Evolutionary conservation across 1,284 basidiomycete genomes (phyloP).

Genomic region (Takashimella koratensis): DNA sequence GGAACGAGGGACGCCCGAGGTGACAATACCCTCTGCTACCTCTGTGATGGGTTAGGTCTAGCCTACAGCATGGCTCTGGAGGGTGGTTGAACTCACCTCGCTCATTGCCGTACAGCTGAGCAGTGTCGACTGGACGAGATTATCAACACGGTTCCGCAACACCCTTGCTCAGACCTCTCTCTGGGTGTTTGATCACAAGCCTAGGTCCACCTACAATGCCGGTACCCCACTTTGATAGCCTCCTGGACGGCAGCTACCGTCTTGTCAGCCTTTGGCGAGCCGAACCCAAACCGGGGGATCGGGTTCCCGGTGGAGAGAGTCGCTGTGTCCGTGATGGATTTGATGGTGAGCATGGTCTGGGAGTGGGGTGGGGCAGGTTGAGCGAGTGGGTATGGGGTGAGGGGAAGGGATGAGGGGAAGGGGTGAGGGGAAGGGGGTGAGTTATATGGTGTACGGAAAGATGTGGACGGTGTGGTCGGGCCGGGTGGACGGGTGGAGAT

Average conservation of each 20-base stretch:
- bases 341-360: not conserved
- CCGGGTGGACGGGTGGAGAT: not conserved
- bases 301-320: slow-evolving; percentile 37
- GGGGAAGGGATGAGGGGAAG: not conserved
- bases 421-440: not conserved
- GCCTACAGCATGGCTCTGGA: not conserved
- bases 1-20: slow-evolving; percentile 31
- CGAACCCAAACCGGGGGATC: slow-evolving; percentile 73
- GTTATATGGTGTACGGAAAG: not conserved
- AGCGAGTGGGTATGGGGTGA: too few species aligned
- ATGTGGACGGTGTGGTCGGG: not conserved
- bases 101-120: slow-evolving; percentile 72
- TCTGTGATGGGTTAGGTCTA: slow-evolving; percentile 17
- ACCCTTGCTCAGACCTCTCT: too few species aligned
- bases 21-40: slow-evolving; percentile 25
- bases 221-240: slow-evolving; percentile 69
- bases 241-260: slow-evolving; percentile 58
- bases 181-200: not conserved
- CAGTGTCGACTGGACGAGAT: slow-evolving; percentile 49
- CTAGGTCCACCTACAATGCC: slow-evolving; percentile 52
- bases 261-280: slow-evolving; percentile 69
- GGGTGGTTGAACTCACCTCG: slow-evolving; percentile 59
- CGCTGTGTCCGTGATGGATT: slow-evolving; percentile 14
- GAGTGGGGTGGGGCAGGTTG: too few species aligned
- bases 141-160: too few species aligned